A percentile compares a stretch with the other conserved stretches of the same genome.
phyloP scores from a whole-genome alignment of 257 asterid species.

The Lycium ferocissimum region DNA sequence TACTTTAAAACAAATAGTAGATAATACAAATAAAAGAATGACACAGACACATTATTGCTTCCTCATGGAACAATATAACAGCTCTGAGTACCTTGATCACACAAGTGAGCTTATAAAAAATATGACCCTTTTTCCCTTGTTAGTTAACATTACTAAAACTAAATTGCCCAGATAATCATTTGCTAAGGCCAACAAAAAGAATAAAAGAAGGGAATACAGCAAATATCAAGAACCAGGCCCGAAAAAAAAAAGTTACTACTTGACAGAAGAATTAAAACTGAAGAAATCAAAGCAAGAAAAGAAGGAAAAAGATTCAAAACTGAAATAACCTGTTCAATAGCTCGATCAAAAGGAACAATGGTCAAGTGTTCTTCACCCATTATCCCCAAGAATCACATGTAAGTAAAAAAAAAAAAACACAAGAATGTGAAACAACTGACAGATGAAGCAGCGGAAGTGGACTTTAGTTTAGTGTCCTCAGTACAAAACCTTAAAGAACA shows the following conservation, averaged over 20 bases:
- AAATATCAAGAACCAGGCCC: background rate
- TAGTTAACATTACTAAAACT: background rate
- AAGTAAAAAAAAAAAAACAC: conserved; percentile 42
- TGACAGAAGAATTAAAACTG: background rate
- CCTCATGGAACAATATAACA: background rate
- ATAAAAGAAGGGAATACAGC: background rate
- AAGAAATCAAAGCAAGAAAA: background rate
- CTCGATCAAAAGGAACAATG: conserved; percentile 31
- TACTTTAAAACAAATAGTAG: background rate
- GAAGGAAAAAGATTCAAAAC: background rate
- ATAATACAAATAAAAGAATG: background rate
- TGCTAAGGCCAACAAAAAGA: background rate
- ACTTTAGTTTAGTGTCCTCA: conserved; percentile 34
- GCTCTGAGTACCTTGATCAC: background rate
- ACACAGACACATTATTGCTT: background rate
- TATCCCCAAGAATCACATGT: conserved; percentile 26
- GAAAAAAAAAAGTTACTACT: background rate
- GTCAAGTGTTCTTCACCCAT: conserved; percentile 40
- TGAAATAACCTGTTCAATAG: conserved; percentile 36
- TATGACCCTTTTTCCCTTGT: background rate
- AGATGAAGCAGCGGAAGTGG: conserved; percentile 33
- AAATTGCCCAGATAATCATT: too few species aligned
- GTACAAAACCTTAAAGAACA: conserved; percentile 39
- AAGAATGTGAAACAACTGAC: conserved; percentile 19
- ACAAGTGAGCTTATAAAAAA: background rate